These are phyloP conservation scores for Azolla pinnata DNA, from an alignment of 75 land plant species.

Conservation along the genomic window DNA sequence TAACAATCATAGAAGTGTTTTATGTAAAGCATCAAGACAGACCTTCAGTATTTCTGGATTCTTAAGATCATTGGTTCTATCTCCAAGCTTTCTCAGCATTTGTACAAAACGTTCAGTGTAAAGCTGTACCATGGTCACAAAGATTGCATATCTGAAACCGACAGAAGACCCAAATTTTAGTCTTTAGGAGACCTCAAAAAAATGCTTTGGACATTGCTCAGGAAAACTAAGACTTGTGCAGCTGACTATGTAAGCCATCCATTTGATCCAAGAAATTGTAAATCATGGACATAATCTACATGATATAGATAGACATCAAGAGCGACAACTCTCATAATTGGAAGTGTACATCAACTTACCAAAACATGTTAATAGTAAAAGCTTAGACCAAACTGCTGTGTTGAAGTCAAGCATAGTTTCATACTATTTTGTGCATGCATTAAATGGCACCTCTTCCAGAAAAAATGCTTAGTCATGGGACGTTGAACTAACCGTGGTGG, in stretches of 20 bases:
- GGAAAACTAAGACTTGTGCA: too few relatives aligned
- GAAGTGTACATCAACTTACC: not conserved
- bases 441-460: too few relatives aligned
- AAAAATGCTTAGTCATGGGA: too few relatives aligned
- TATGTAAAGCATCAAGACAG: not conserved
- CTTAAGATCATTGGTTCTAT: slow-evolving; percentile 66
- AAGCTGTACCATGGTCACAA: slow-evolving; percentile 89
- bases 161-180: too few relatives aligned
- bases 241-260: too few relatives aligned
- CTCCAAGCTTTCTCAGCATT: slow-evolving; percentile 85
- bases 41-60: slow-evolving; percentile 96
- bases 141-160: slow-evolving; percentile 97
- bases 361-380: not conserved
- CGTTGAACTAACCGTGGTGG: slow-evolving; percentile 99
- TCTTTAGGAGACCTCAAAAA: not conserved
- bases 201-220: not conserved
- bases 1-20: too few relatives aligned
- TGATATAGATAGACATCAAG: too few relatives aligned
- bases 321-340: too few relatives aligned
- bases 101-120: slow-evolving; percentile 97
- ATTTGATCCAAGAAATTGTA: too few relatives aligned
- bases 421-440: too few relatives aligned
- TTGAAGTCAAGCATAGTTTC: too few relatives aligned
- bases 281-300: too few relatives aligned
- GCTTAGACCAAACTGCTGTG: not conserved